Evolutionary conservation across 768 basidiomycete species (phyloP).

Genomic region (Lyophyllum decastes): DNA sequence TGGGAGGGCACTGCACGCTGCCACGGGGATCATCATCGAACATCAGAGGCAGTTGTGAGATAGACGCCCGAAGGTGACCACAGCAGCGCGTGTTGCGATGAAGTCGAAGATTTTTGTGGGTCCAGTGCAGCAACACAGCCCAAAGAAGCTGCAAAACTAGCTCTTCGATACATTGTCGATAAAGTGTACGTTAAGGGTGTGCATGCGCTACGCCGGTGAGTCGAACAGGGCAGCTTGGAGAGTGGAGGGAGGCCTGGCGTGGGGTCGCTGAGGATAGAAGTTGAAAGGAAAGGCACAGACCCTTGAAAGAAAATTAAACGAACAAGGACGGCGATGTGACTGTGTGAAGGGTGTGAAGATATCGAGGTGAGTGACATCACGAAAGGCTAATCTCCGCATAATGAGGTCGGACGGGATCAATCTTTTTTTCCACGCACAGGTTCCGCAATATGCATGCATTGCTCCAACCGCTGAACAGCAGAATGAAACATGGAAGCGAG

Average conservation of each 20-base stretch:
- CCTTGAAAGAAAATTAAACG: not conserved
- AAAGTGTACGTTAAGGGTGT: not conserved
- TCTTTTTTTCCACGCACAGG: conserved; percentile 1
- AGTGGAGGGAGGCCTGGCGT: not conserved
- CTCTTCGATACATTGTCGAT: not conserved
- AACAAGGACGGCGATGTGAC: not conserved
- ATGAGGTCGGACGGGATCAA: not conserved
- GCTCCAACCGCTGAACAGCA: not conserved
- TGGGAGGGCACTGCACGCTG: not conserved
- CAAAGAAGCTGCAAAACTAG: not conserved
- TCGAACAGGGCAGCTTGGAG: not conserved
- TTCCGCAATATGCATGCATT: not conserved
- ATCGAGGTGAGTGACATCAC: not conserved
- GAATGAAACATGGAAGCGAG: not conserved
- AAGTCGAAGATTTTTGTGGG: not conserved
- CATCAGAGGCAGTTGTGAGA: not conserved
- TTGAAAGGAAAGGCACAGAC: not conserved
- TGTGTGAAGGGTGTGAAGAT: not conserved
- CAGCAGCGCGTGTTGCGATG: not conserved
- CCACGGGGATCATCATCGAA: not conserved
- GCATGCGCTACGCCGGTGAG: not conserved
- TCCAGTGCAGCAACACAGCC: not conserved
- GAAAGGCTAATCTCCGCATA: not conserved
- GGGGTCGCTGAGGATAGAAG: too few species aligned
- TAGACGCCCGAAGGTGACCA: not conserved